phyloP scores from a whole-genome alignment of 257 asterid species.

The Plectranthus barbatus region DNA sequence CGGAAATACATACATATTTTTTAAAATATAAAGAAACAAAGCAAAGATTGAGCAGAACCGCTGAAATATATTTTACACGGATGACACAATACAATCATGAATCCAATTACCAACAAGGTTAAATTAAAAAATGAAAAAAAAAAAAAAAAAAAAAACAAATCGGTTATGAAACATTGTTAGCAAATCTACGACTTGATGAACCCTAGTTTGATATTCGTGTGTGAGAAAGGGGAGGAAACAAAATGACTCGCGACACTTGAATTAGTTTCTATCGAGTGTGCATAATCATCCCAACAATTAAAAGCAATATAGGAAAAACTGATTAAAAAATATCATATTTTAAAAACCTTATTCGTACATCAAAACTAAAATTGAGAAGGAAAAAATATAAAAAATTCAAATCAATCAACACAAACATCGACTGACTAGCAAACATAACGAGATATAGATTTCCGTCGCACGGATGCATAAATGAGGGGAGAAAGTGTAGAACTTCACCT shows the following conservation, averaged over 20 bases:
- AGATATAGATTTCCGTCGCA: not conserved
- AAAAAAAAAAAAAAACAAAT: too few species aligned
- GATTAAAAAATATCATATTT: not conserved
- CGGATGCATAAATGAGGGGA: not conserved
- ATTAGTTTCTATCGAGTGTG: not conserved
- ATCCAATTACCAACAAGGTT: not conserved
- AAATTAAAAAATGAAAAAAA: too few species aligned
- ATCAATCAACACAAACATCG: conserved; percentile 4
- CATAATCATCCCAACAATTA: not conserved
- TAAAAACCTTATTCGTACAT: not conserved
- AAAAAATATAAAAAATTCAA: not conserved
- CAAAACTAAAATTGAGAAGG: not conserved
- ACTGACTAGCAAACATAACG: not conserved
- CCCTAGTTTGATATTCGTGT: conserved; percentile 4
- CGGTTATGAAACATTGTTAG: not conserved
- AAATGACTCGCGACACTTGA: not conserved
- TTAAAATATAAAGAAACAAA: not conserved
- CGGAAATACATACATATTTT: not conserved
- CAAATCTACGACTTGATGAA: conserved; percentile 7
- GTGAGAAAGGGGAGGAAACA: not conserved
- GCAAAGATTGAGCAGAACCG: not conserved
- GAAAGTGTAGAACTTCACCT: not conserved
- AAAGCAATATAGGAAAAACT: not conserved
- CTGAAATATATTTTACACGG: not conserved
- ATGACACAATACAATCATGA: not conserved